These are phyloP conservation scores for Trichoderma sp. DNA, from an alignment of 2,329 filamentous ascomycete genomes.

Conservation along the genomic window DNA sequence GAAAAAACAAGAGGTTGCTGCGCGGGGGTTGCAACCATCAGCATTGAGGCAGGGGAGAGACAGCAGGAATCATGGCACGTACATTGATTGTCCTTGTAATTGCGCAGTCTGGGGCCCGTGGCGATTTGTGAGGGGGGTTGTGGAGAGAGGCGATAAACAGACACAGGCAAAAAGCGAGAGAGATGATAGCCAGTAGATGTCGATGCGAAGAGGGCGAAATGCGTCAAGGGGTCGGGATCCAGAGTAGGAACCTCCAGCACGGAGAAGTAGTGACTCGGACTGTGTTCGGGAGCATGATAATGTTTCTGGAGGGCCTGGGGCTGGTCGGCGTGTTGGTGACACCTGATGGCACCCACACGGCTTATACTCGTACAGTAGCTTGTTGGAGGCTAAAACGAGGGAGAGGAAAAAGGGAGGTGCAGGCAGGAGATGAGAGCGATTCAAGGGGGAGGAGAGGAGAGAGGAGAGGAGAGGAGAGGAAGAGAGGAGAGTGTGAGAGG, in stretches of 20 bases:
- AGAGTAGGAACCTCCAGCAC: constrained; percentile 40
- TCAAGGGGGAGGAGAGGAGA: neutral
- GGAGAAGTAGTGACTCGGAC: constrained; percentile 39
- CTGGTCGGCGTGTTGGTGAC: constrained; percentile 17
- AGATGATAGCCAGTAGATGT: neutral
- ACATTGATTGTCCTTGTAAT: neutral
- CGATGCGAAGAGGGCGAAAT: neutral
- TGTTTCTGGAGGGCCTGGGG: constrained; percentile 22
- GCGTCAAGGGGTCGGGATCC: constrained; percentile 40
- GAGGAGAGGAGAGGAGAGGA: neutral
- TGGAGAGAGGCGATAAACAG: neutral
- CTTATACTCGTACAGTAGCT: neutral
- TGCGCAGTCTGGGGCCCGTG: neutral
- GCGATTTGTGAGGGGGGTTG: neutral
- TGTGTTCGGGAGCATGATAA: constrained; percentile 41
- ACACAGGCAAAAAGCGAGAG: neutral
- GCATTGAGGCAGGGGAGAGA: constrained; percentile 13
- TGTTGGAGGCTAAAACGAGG: neutral
- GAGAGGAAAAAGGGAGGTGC: neutral
- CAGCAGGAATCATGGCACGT: constrained; percentile 1
- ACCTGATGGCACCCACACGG: constrained; percentile 17
- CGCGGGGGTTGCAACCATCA: constrained; percentile 18
- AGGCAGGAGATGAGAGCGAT: neutral
- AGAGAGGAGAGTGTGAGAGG: neutral
- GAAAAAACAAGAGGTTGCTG: constrained; percentile 13